Evolutionary conservation across 2,329 filamentous ascomycete species (phyloP), one percentile per base, ranked within the genome.

Genomic region (Colletotrichum sp.): DNA sequence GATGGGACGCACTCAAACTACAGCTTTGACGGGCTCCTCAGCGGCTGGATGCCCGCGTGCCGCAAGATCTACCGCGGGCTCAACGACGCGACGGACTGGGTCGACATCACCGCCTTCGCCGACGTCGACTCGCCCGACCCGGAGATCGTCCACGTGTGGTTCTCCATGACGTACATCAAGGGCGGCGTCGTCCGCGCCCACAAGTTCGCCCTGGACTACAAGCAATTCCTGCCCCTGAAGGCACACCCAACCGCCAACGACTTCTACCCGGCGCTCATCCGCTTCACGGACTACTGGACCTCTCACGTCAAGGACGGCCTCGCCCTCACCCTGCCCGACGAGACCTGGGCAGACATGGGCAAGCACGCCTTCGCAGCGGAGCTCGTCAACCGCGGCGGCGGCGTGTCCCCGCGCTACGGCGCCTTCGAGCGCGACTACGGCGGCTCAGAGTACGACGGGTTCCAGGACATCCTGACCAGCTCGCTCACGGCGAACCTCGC

Each of bases 91-190:
- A 71, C 57, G 4, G 68, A 71, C 34, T 71, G 68, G 68, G 36
- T 71, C 6, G 68, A 64, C 8, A 55, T 71, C 18, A 71, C 68
- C 8, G 8, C 36, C 34, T 63, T 71, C 16, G 68, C 68, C 13
- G 68, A 71, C 16, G 59, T 71, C n/a, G 68, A 71, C n/a, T 71
- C 68, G 18, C 68, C 26, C 3, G 68, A 71, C 16, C 68, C 68
- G 10, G 36, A 64, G 9, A 64, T 71, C 5, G 34, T 71, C n/a
- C 68, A 71, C 28, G 12, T 64, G 1, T 71, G 68, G 68, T 71
- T 55, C 28, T 64, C 59, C 6, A 71, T 52, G 52, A 64, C 36
- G 15, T 71, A 36, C 4, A 52, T 71, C 68, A 71, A 71, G n/a
- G 59, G 16, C 18, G 59, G 59, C n/a, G 26, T 64, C 18, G 34